Conservation (phyloP, 768 basidiomycete genomes). For the Tephrocybe sp. region DNA sequence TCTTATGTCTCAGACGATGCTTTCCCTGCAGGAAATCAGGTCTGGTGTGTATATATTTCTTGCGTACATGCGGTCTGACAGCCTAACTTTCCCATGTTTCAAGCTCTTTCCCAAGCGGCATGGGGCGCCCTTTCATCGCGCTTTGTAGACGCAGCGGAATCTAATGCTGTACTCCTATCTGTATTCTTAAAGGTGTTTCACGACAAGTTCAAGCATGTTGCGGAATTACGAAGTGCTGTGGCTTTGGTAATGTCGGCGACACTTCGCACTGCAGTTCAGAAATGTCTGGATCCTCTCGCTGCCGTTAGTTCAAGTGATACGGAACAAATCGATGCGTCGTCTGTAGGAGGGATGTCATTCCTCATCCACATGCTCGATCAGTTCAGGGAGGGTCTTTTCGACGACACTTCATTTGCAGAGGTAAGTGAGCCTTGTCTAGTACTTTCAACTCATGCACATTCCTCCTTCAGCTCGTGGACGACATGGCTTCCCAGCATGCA, state of each 20-base stretch:
- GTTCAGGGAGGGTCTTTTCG: constrained; percentile 52
- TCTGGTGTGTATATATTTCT: constrained; percentile 16
- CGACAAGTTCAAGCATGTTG: constrained; percentile 33
- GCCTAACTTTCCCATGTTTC: not conserved
- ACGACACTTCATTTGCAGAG: constrained; percentile 36
- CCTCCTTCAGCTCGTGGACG: constrained; percentile 41
- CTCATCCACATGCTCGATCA: constrained; percentile 45
- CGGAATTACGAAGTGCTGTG: constrained; percentile 22
- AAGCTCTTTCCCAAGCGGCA: constrained; percentile 46
- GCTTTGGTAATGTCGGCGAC: constrained; percentile 29
- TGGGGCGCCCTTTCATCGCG: constrained; percentile 41
- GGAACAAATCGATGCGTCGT: not conserved
- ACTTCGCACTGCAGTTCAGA: constrained; percentile 30
- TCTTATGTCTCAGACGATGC: constrained; percentile 39
- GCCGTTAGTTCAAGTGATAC: not conserved
- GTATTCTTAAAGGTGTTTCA: constrained; percentile 44
- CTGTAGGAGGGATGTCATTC: constrained; percentile 12
- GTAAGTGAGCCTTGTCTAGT: constrained; percentile 30
- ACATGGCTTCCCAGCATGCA: constrained; percentile 34
- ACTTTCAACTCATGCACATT: not conserved
- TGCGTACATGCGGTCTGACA: not conserved
- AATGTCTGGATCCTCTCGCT: constrained; percentile 17
- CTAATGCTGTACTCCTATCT: constrained; percentile 35
- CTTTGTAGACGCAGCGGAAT: constrained; percentile 22
- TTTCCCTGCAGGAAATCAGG: constrained; percentile 30